A percentile compares a stretch with the other conserved stretches of the same genome.
Conservation (phyloP, 2,329 filamentous ascomycete genomes). For the Claviceps sp. region DNA sequence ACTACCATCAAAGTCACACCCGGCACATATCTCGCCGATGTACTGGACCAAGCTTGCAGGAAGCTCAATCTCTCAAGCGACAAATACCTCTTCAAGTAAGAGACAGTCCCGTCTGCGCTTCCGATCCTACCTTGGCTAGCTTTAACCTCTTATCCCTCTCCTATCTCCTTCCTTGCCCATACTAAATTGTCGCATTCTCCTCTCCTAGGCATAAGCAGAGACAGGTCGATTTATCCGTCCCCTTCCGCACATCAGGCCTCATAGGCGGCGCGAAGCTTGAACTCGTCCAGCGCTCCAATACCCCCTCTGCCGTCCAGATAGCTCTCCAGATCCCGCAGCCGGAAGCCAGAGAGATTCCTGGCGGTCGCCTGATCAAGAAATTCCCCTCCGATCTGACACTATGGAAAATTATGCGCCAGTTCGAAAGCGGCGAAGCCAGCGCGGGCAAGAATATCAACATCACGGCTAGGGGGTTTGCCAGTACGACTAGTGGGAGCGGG, state of each 20-base stretch:
- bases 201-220: slow-evolving; percentile 65
- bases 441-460: slow-evolving; percentile 57
- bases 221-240: slow-evolving; percentile 69
- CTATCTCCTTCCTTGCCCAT: background rate
- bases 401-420: slow-evolving; percentile 82
- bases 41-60: slow-evolving; percentile 74
- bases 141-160: background rate
- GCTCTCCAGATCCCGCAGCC: slow-evolving; percentile 73
- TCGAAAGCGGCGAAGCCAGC: slow-evolving; percentile 63
- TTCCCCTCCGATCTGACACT: slow-evolving; percentile 78
- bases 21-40: slow-evolving; percentile 67
- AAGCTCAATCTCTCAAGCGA: slow-evolving; percentile 63
- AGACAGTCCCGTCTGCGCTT: background rate
- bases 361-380: slow-evolving; percentile 64
- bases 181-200: background rate
- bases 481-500: slow-evolving; percentile 48
- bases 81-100: slow-evolving; percentile 70
- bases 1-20: slow-evolving; percentile 74
- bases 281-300: slow-evolving; percentile 75
- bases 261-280: slow-evolving; percentile 81
- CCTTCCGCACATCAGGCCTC: slow-evolving; percentile 73
- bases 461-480: slow-evolving; percentile 67
- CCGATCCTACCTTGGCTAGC: too few species aligned
- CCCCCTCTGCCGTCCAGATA: slow-evolving; percentile 72
- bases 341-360: slow-evolving; percentile 48